Evolutionary conservation across 192 early-diverging fungal species (phyloP), one percentile per base, ranked within the genome.

Genomic region (Gonapodya prolifera): DNA sequence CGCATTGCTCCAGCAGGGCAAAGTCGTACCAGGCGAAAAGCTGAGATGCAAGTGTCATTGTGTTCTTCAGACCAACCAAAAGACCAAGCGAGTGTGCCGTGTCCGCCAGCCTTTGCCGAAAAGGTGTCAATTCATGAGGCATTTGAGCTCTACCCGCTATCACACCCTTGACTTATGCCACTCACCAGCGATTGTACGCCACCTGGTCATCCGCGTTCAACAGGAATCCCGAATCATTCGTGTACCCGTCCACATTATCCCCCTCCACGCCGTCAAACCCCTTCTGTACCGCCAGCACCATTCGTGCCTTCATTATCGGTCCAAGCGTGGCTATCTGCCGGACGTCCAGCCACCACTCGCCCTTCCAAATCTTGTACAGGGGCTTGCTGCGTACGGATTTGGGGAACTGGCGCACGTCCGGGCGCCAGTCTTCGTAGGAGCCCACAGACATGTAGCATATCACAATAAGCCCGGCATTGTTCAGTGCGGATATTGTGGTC

Each of bases 351-450:
- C 71, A 73, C 28, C 18, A 13, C 71, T 73, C 71, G 18, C 71
- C 71, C 71, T 18, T 18, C 71, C 71, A 73, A n/a, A n/a, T n/a
- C 8, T 29, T 29, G 71, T 16, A 18, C 18, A 73, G 71, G 16
- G 2, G 2, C 71, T 73, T 32, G 18, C 71, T 29, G 18, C 18
- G 28, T 2, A 73, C 71, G 31, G 71, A 18, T 2, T 2, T 32
- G 28, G 71, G 71, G 71, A 73, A 73, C 28, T 18, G 8, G 28
- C 28, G 8, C 18, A 2, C 29, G 71, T 73, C 71, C 28, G 71
- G 71, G 71, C 71, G 71, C 71, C 71, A 73, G 29, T 73, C 71
- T 29, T 73, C 71, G 71, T 73, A 73, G 18, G 71, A 73, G 16
- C 71, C 71, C 2, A 32, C 71, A 32, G 71, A 73, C 13, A 73